A percentile compares a stretch with the other conserved stretches of the same genome.
phyloP scores from a whole-genome alignment of 2,329 filamentous ascomycete genomes.

The Gnomoniopsis sp. region DNA sequence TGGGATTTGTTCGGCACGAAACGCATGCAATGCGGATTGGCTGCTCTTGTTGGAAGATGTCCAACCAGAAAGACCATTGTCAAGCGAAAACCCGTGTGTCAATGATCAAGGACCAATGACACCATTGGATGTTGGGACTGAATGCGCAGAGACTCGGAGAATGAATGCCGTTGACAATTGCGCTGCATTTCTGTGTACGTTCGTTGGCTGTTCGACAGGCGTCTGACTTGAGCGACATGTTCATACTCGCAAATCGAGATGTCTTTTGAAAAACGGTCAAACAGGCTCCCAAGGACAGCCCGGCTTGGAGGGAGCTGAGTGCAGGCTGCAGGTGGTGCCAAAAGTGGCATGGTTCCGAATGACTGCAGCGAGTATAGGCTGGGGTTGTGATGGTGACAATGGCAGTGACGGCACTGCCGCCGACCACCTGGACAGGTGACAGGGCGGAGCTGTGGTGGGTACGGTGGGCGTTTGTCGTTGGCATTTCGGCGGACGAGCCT shows the following conservation, averaged over 20 bases:
- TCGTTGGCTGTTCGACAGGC: neutral
- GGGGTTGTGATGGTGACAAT: neutral
- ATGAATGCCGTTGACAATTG: neutral
- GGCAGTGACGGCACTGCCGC: neutral
- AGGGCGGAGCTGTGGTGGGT: neutral
- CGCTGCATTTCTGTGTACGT: neutral
- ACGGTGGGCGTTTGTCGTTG: neutral
- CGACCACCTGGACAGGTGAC: neutral
- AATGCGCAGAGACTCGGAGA: neutral
- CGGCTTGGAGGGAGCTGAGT: neutral
- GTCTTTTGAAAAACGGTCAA: neutral
- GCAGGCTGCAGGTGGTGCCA: neutral
- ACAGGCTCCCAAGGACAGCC: neutral
- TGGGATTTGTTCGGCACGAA: neutral
- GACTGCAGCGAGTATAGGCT: neutral
- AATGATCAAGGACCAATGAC: neutral
- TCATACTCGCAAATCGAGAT: neutral
- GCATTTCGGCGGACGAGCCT: neutral
- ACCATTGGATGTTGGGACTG: neutral
- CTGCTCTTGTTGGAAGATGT: neutral
- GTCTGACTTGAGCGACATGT: neutral
- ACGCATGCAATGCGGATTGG: neutral
- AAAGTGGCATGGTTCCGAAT: neutral
- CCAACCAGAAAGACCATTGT: neutral
- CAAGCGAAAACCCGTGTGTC: neutral